Base-by-base conservation (phyloP, 768 basidiomycete species). In the Coprinopsis sp. region DNA sequence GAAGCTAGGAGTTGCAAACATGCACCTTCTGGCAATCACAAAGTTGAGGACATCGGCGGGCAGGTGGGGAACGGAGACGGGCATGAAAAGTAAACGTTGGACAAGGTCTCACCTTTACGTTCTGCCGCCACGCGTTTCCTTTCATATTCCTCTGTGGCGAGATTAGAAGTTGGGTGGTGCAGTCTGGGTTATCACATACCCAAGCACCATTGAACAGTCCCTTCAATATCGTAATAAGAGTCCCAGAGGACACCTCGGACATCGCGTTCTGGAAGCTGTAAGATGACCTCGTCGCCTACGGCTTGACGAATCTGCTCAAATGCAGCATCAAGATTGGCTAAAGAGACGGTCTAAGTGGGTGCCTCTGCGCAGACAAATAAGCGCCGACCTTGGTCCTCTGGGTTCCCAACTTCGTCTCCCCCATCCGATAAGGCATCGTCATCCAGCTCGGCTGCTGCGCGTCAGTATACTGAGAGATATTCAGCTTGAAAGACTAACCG, bases 221-320 rank as follows among this genome's bases (percentile, higher is more conserved):
- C 76, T 27, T 91, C 81, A 13, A 87, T 74, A 58, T 95, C 83
- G 56, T 95, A 97, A 63, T 87, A 88, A 57, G 70, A 80, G 56
- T 98, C 82, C 87, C 92, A 98, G 37, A 98, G 70, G 0, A 77
- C 72, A 51, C 91, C 86, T 58, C 77, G 79, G 60, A 99, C 87
- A 41, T 81, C 73, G 27, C 70, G 64, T 61, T 95, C 89, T 33
- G 85, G 73, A 36, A 95, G 65, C 6, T 82, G 86, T 25, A 83
- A 83, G 21, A 72, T 57, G 13, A 74, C 74, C 58, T 79, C 78
- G 43, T 74, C 64, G 5, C 91, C 92, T 23, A 98, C 66, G 14
- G 88, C 62, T 19, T 70, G 64, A 41, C 82, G 74, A 16, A 95
- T 79, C 53, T 78, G 71, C 19, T 84, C 82, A 34, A 94, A 56